phyloP scores from a whole-genome alignment of 768 basidiomycete genomes.

The Leccinum incarnatum region DNA sequence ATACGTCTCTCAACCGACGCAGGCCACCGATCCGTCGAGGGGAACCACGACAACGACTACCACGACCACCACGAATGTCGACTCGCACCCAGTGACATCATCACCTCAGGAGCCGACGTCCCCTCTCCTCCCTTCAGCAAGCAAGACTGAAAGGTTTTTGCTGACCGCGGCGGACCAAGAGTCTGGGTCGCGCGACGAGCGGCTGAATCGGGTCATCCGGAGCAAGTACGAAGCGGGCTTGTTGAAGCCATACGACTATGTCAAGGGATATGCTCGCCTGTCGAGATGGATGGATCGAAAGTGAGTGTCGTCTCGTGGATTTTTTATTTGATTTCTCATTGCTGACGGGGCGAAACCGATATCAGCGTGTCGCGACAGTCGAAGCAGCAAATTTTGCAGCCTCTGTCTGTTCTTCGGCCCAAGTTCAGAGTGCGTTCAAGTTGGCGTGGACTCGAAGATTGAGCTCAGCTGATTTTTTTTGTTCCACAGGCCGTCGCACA shows the following conservation, averaged over 20 bases:
- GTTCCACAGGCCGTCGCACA: neutral
- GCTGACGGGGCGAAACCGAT: slow-evolving; percentile 44
- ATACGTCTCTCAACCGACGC: slow-evolving; percentile 17
- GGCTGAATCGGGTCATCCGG: slow-evolving; percentile 83
- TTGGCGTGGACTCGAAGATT: neutral
- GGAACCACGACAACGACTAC: neutral
- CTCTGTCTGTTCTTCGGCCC: slow-evolving; percentile 49
- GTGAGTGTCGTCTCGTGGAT: slow-evolving; percentile 40
- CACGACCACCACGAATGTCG: slow-evolving; percentile 16
- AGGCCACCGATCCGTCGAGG: slow-evolving; percentile 21
- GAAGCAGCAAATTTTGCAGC: slow-evolving; percentile 88
- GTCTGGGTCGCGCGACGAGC: slow-evolving; percentile 85
- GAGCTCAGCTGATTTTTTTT: neutral
- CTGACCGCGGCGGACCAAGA: slow-evolving; percentile 95
- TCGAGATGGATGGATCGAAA: slow-evolving; percentile 95
- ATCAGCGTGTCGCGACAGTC: slow-evolving; percentile 84
- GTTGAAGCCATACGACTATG: slow-evolving; percentile 94
- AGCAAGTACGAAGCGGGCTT: slow-evolving; percentile 97
- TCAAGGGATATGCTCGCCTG: slow-evolving; percentile 89
- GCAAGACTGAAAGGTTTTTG: slow-evolving; percentile 65
- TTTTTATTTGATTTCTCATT: slow-evolving; percentile 31
- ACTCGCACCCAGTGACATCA: slow-evolving; percentile 13
- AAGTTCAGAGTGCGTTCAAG: neutral
- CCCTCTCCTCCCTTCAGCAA: slow-evolving; percentile 65
- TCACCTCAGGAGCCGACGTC: slow-evolving; percentile 38